These are phyloP conservation scores for Globisporangium okanoganense DNA, from an alignment of 352 stramenopile genomes.

Conservation along the genomic window DNA sequence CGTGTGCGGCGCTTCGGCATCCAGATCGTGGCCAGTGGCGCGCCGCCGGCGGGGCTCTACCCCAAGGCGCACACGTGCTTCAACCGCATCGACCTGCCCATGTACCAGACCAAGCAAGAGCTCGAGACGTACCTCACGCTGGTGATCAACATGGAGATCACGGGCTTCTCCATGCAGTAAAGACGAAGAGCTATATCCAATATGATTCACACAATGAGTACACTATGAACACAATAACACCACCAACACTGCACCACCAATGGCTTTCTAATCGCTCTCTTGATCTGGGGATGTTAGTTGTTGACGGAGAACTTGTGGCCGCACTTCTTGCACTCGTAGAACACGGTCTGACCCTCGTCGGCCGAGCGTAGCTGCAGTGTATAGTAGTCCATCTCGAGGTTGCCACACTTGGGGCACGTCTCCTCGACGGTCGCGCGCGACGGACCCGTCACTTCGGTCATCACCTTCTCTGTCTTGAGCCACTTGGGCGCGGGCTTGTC, in stretches of 20 bases:
- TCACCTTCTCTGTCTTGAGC: slow-evolving; percentile 63
- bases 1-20: slow-evolving; percentile 95
- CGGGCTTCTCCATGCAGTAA: slow-evolving; percentile 95
- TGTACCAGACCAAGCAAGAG: slow-evolving; percentile 68
- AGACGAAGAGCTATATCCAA: slow-evolving; percentile 28
- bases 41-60: slow-evolving; percentile 64
- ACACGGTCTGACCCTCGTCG: slow-evolving; percentile 99
- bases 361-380: slow-evolving; percentile 98
- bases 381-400: slow-evolving; percentile 98
- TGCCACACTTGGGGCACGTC: slow-evolving; percentile 96
- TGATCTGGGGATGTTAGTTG: slow-evolving; percentile 45
- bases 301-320: slow-evolving; percentile 88
- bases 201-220: slow-evolving; percentile 1
- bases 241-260: not conserved
- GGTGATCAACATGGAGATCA: slow-evolving; percentile 98
- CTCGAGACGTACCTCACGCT: slow-evolving; percentile 95
- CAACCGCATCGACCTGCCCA: slow-evolving; percentile 83
- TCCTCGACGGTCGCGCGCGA: slow-evolving; percentile 96
- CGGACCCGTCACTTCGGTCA: slow-evolving; percentile 83
- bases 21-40: slow-evolving; percentile 87
- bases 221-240: not conserved
- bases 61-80: slow-evolving; percentile 88
- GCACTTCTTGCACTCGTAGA: slow-evolving; percentile 99
- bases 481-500: slow-evolving; percentile 78
- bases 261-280: slow-evolving; percentile 1